Evolutionary conservation across 2,329 filamentous ascomycete genomes (phyloP), one percentile per base, ranked within the genome.

Genomic region (Mycosphaerella sp.): DNA sequence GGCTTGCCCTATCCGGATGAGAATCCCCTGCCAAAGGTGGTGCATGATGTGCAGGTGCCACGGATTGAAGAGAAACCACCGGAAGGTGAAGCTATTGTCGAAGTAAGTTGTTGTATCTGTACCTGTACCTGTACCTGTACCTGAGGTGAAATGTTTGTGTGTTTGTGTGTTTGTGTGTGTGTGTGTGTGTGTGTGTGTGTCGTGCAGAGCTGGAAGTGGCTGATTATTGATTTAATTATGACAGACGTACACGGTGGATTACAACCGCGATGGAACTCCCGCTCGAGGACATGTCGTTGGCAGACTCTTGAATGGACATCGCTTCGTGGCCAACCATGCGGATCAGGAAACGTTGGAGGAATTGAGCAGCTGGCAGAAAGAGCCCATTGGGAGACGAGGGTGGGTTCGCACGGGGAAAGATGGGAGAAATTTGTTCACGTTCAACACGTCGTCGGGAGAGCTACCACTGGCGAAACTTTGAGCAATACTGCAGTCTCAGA

Each of bases 231-330:
- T 21, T 21, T 21, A 0, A n/a, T 45, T 45, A 7, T 38, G 6
- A 36, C 23, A 82, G 78, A 83, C 81, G 8, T 84, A 83, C 52
- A 84, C 81, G 0, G 78, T 83, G 1, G 77, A 82, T 48, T 84
- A 78, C 62, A 68, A 70, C 26, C 73, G 80, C 3, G 72, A 78
- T 51, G 78, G 78, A 3, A 70, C 63, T 0, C 79, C 80, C 0
- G 51, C 67, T 11, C 64, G 66, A 31, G 81, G 75, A 1, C 74
- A 77, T 63, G 68, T 84, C 2, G 70, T 84, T 0, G 81, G 80
- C 0, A 70, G 78, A 32, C 59, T 84, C 52, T 74, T 68, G 48
- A 75, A 69, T 51, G 72, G 71, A 0, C 70, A 74, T 51, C 72
- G 81, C 0, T 82, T 84, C 58, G 55, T 84, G 3, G 80, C 81